Conservation (phyloP, 2,329 filamentous ascomycete species). For the Ophiostoma piceae region DNA sequence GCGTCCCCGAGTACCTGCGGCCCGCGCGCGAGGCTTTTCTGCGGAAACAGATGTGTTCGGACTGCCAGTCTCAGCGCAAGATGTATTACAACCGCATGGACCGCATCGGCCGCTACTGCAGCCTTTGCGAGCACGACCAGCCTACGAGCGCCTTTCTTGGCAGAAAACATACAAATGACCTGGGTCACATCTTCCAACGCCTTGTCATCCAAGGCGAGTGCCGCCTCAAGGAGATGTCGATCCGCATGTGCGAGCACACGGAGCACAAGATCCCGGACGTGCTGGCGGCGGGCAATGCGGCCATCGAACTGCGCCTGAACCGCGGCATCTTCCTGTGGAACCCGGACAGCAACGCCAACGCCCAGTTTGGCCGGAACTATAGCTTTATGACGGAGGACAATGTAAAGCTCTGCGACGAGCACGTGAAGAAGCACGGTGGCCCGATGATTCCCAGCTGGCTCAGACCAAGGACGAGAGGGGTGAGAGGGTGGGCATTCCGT, state of each 20-base stretch:
- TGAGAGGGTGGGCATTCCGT: too few relatives aligned
- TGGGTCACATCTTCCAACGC: too few relatives aligned
- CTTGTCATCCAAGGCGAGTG: not conserved
- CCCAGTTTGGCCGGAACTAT: not conserved
- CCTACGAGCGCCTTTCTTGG: too few relatives aligned
- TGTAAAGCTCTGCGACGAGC: not conserved
- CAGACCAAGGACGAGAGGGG: too few relatives aligned
- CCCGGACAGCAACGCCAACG: not conserved
- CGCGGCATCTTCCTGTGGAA: not conserved
- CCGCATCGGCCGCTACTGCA: not conserved
- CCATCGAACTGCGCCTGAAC: not conserved
- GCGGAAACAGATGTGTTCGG: not conserved
- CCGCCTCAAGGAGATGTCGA: not conserved
- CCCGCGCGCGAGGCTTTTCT: not conserved
- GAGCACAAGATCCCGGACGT: not conserved
- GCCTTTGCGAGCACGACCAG: not conserved
- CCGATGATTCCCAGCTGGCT: too few relatives aligned
- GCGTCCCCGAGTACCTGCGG: too few relatives aligned
- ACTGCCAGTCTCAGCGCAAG: not conserved
- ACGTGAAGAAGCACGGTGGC: not conserved
- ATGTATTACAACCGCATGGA: not conserved
- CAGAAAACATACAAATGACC: too few relatives aligned
- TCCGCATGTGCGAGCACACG: not conserved
- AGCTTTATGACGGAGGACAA: not conserved
- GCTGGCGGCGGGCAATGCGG: not conserved